Percentiles rank a stretch among this genome's conserved stretches.
phyloP scores from a whole-genome alignment of 495 filamentous ascomycete species.

The Xylaria palmicola region DNA sequence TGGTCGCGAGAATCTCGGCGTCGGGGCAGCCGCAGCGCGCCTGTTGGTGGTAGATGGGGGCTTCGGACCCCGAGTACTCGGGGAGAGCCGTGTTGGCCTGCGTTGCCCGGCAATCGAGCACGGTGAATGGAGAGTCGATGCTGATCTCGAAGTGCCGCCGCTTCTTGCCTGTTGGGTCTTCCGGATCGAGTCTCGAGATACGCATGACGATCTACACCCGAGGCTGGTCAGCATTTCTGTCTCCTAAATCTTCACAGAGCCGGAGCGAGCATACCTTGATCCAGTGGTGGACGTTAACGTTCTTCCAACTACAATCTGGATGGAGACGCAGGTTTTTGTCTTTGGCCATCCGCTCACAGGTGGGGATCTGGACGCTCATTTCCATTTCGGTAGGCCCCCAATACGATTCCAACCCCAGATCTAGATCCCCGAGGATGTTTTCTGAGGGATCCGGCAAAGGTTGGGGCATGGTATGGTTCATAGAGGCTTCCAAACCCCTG shows the following conservation, averaged over 20 bases:
- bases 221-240: conserved; percentile 20
- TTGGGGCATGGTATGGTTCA: conserved; percentile 30
- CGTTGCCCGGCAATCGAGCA: conserved; percentile 90
- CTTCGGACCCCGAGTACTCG: conserved; percentile 68
- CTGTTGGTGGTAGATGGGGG: conserved; percentile 39
- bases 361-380: conserved; percentile 91
- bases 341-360: conserved; percentile 83
- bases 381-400: conserved; percentile 95
- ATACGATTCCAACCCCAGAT: conserved; percentile 56
- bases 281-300: conserved; percentile 97
- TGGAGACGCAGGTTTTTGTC: conserved; percentile 73
- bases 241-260: background rate
- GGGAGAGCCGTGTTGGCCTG: conserved; percentile 88
- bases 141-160: conserved; percentile 97
- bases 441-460: conserved; percentile 50
- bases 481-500: conserved; percentile 39
- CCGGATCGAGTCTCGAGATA: conserved; percentile 80
- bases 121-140: conserved; percentile 95
- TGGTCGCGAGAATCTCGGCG: conserved; percentile 50
- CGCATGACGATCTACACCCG: conserved; percentile 83
- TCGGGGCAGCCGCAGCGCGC: conserved; percentile 78
- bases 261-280: conserved; percentile 72
- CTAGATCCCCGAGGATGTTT: conserved; percentile 82
- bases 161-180: conserved; percentile 71
- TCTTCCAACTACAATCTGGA: conserved; percentile 94